Evolutionary conservation across 2,329 filamentous ascomycete species (phyloP).

Genomic region (Cladosporium halotolerans): DNA sequence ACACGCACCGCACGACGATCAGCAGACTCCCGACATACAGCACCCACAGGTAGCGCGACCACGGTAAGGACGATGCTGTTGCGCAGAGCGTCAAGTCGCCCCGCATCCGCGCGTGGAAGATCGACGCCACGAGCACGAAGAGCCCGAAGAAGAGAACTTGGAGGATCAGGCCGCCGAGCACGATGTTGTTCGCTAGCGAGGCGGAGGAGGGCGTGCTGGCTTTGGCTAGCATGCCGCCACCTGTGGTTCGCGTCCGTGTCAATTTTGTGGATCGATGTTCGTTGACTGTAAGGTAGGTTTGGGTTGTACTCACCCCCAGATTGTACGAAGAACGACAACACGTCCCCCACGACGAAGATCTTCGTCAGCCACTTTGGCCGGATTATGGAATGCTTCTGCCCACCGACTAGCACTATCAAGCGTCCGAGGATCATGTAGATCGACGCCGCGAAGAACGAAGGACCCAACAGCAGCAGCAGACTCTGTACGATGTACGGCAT

Average conservation of each 20-base stretch:
- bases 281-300: neutral
- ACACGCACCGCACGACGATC: slow-evolving; percentile 44
- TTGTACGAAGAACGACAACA: slow-evolving; percentile 49
- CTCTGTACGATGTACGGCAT: slow-evolving; percentile 20
- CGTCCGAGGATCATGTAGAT: slow-evolving; percentile 48
- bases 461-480: slow-evolving; percentile 42
- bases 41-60: neutral
- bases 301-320: slow-evolving; percentile 19
- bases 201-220: neutral
- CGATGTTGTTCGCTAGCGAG: slow-evolving; percentile 37
- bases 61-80: neutral
- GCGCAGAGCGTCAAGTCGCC: neutral
- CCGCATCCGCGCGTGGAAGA: slow-evolving; percentile 42
- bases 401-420: slow-evolving; percentile 33
- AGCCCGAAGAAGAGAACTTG: slow-evolving; percentile 54
- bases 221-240: neutral
- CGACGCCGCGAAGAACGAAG: slow-evolving; percentile 44
- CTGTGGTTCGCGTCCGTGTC: neutral
- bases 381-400: slow-evolving; percentile 35
- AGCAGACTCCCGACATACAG: slow-evolving; percentile 36
- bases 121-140: slow-evolving; percentile 45
- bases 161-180: slow-evolving; percentile 52
- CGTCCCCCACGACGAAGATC: slow-evolving; percentile 50
- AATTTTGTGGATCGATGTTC: neutral
- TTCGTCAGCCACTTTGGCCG: slow-evolving; percentile 44